Evolutionary conservation across 192 early-diverging fungal genomes (phyloP).

Genomic region (Coemansia sp.): DNA sequence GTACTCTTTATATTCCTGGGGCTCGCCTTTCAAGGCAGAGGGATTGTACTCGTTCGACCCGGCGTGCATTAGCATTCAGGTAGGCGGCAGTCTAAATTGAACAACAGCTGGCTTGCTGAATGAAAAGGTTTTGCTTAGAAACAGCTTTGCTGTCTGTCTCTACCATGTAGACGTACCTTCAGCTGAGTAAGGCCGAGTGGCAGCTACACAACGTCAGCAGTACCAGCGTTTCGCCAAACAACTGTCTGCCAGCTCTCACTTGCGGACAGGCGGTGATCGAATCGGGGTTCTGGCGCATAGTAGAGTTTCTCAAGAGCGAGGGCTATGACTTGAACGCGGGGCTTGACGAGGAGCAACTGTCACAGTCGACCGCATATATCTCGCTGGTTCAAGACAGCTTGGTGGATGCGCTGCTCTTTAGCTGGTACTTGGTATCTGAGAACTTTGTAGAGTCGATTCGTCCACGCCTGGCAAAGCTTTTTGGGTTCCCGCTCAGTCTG

Average conservation of each 20-base stretch:
- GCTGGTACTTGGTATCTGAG: conserved; percentile 78
- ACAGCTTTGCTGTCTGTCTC: background rate
- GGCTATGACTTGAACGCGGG: conserved; percentile 23
- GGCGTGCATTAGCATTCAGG: conserved; percentile 44
- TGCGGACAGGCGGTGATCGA: conserved; percentile 23
- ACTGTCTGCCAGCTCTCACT: conserved; percentile 31
- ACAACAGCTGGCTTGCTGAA: background rate
- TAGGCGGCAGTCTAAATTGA: background rate
- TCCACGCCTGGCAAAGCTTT: conserved; percentile 66
- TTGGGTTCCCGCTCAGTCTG: conserved; percentile 69
- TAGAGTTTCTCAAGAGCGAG: conserved; percentile 35
- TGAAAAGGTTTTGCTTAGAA: background rate
- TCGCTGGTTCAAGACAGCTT: conserved; percentile 77
- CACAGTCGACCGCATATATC: conserved; percentile 54
- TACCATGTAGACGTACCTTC: conserved; percentile 37
- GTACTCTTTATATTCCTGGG: conserved; percentile 48
- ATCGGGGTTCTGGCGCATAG: conserved; percentile 45
- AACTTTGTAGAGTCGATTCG: conserved; percentile 77
- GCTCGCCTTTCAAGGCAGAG: conserved; percentile 38
- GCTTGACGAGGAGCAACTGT: conserved; percentile 35
- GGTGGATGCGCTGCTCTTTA: conserved; percentile 77
- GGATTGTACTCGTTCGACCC: conserved; percentile 48
- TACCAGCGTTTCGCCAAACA: conserved; percentile 31
- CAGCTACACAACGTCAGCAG: conserved; percentile 34
- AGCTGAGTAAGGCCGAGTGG: conserved; percentile 46